These are phyloP conservation scores for Lolium perenne DNA, from an alignment of 176 grass and related monocot genomes.

Conservation along the genomic window DNA sequence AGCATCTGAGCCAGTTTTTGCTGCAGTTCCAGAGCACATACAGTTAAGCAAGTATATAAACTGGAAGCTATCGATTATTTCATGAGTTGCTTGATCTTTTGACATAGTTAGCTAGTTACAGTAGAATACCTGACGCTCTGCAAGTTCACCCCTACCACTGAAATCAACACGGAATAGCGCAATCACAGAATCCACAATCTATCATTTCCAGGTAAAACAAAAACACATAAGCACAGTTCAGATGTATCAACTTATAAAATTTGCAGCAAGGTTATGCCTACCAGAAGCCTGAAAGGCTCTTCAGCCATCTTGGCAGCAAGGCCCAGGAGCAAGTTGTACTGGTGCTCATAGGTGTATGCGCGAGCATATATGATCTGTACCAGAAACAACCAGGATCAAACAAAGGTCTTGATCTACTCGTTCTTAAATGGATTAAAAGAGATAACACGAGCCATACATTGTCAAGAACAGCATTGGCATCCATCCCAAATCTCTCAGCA, in stretches of 20 bases:
- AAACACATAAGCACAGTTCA: constrained; percentile 33
- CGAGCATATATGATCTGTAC: constrained; percentile 92
- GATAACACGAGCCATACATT: constrained; percentile 65
- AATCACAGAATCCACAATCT: constrained; percentile 94
- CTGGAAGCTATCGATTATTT: neutral
- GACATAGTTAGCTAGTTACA: neutral
- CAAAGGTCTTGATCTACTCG: neutral
- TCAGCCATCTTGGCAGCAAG: constrained; percentile 96
- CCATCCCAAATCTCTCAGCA: constrained; percentile 96
- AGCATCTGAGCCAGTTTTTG: constrained; percentile 97
- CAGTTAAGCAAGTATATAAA: constrained; percentile 35
- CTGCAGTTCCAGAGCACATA: constrained; percentile 50
- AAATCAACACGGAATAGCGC: constrained; percentile 86
- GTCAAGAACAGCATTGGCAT: constrained; percentile 82
- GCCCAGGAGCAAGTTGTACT: constrained; percentile 89
- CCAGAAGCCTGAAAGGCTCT: constrained; percentile 86
- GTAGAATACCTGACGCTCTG: constrained; percentile 68
- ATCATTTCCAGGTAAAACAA: constrained; percentile 38
- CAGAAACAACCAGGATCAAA: constrained; percentile 36
- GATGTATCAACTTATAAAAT: neutral
- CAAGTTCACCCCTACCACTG: constrained; percentile 86
- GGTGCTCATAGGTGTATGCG: constrained; percentile 96
- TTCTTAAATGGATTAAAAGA: constrained; percentile 20
- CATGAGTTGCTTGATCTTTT: neutral
- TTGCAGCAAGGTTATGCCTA: constrained; percentile 11